Evolutionary conservation across 169 alveolate genomes (phyloP), one percentile per base, ranked within the genome.

Genomic region (Plasmodium coatneyi): DNA sequence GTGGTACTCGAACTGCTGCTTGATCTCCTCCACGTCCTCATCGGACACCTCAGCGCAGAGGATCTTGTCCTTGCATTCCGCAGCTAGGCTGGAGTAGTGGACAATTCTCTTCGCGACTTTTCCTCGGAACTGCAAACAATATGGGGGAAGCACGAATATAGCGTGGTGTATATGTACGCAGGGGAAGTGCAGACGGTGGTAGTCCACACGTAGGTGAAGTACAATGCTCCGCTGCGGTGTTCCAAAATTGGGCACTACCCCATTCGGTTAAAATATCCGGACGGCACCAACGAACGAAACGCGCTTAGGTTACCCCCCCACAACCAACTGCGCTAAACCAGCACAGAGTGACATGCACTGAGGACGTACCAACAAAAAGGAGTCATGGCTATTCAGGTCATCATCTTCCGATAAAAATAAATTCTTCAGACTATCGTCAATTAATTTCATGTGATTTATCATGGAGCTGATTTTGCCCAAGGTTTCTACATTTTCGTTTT

Each of bases 81-180:
- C 43, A 36, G 81, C 81, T 43, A 79, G 36, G 22, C 32, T 43
- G 34, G 94, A 56, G 72, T 89, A 89, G 56, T 89, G 83, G 25
- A 79, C 90, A 70, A 89, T 78, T 56, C 94, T 36, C 71, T 79
- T 89, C 5, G 94, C 71, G n/a, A 89, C 83, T 80, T 34, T 89
- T 39, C 90, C 90, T 39, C 94, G 80, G 66, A 89, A 89, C 93
- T 86, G 79, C n/a, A 14, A 30, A 22, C 39, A 83, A 12, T n/a
- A 14, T n/a, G 41, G 52, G 36, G 52, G 41, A 56, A 9, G 39
- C 22, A 54, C 19, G 25, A 32, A 34, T 46, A 79, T 28, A 79
- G 30, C 25, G 46, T 28, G 41, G 49, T 36, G 49, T 2, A n/a
- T n/a, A 78, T 78, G 25, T 2, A 43, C n/a, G n/a, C 54, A 43